Base-by-base conservation (phyloP, 805 yeast genomes). In the Candida caryicola region DNA sequence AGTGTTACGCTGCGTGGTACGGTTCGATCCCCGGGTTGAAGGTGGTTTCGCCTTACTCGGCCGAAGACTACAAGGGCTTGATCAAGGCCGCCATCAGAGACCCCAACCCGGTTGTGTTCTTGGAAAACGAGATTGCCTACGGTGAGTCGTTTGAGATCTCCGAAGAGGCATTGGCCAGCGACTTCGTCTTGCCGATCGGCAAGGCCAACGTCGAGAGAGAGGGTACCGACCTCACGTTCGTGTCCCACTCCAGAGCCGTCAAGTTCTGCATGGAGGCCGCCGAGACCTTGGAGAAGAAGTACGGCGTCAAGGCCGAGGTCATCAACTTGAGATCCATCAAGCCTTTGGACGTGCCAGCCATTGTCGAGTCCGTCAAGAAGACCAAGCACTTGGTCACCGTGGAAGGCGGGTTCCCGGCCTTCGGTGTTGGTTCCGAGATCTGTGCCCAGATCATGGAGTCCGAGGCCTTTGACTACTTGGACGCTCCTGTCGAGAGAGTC, bases 391-490 rank as follows among this genome's bases (percentile, higher is more conserved):
- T 90, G 66, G 82, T 93, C 59, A 83, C 97, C 34, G 97, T 91
- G 44, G 99, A 93, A 75, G 85, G 96, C 34, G 96, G 95, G 45
- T 93, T 80, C 95, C 99, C 99, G 51, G 91, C 88, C 41, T 93
- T 87, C 61, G 98, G 99, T 74, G 95, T 93, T 51, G 99, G 99
- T 60, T 87, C 97, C 38, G 99, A 93, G 77, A 86, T 93, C 58
- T 80, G 90, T 64, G 99, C 98, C 46, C 96, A 89, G 71, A 76
- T 93, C 62, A 89, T 93, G 96, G 99, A 93, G 74, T 81, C 95
- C 42, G 97, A 90, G 70, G 98, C 95, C 37, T 93, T 93, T 52
- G 99, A 93, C 71, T 87, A 89, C 79, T 79, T 93, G 61, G 99
- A 93, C 70, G 95, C 98, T 45, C 99, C 99, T 55, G 87, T 93